Evolutionary conservation across 73 alveolate genomes (phyloP).

Genomic region (Durusdinium trenchii): DNA sequence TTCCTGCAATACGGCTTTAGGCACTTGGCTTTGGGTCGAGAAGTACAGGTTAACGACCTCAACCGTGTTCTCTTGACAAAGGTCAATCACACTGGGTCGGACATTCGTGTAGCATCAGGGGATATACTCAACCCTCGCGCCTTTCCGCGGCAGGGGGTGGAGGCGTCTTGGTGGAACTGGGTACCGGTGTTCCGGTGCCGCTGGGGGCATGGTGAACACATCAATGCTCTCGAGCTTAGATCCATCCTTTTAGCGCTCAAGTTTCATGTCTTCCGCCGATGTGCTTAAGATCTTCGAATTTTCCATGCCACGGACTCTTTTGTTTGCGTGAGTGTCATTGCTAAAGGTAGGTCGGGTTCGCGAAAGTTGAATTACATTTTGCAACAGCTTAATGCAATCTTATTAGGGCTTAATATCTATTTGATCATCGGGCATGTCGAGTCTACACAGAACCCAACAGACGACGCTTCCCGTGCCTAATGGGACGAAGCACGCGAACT

Average conservation of each 20-base stretch:
- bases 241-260: not conserved
- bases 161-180: not conserved
- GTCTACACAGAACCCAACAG: not conserved
- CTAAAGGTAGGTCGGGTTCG: not conserved
- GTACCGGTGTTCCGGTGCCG: not conserved
- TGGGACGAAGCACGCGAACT: too few relatives aligned
- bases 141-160: not conserved
- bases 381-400: not conserved
- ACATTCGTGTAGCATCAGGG: not conserved
- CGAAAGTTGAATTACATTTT: too few relatives aligned
- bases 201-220: not conserved
- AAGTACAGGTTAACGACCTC: not conserved
- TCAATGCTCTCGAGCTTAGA: not conserved
- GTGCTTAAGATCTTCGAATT: not conserved
- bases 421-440: constrained; percentile 42
- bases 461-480: not conserved
- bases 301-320: not conserved
- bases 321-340: not conserved
- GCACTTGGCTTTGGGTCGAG: not conserved
- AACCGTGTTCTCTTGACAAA: not conserved
- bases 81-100: not conserved
- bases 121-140: not conserved
- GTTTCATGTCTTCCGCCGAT: not conserved
- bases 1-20: not conserved
- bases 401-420: not conserved